phyloP scores from a whole-genome alignment of 345 rosid species.

The Euclidium syriacum region DNA sequence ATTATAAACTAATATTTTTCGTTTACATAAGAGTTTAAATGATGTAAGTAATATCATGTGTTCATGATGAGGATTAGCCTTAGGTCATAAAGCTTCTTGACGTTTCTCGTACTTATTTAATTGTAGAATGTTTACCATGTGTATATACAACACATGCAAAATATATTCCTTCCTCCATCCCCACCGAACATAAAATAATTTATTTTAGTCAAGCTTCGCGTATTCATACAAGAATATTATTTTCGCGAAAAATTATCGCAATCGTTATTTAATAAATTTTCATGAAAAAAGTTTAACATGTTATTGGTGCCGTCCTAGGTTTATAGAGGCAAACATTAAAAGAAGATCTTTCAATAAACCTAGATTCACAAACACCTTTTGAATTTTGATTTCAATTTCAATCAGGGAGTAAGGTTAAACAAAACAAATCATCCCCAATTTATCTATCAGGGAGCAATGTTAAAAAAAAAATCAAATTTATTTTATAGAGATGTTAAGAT shows the following conservation, averaged over 20 bases:
- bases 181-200: not conserved
- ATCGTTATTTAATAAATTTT: not conserved
- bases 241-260: not conserved
- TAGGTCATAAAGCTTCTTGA: slow-evolving; percentile 22
- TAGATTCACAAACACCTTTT: too few relatives aligned
- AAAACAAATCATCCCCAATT: too few relatives aligned
- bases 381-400: too few relatives aligned
- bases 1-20: slow-evolving; percentile 1
- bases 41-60: slow-evolving; percentile 3
- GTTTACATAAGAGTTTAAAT: not conserved
- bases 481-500: too few relatives aligned
- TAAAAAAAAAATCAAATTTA: too few relatives aligned
- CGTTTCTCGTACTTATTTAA: slow-evolving; percentile 15
- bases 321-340: too few relatives aligned
- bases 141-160: not conserved
- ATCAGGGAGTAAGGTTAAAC: too few relatives aligned
- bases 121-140: slow-evolving; percentile 2
- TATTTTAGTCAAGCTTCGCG: not conserved
- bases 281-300: not conserved
- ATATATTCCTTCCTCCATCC: not conserved
- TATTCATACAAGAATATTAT: not conserved
- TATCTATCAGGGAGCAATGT: too few relatives aligned
- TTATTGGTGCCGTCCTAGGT: too few relatives aligned
- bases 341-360: too few relatives aligned
- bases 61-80: slow-evolving; percentile 21